Base-by-base conservation (phyloP, 257 asterid species). In the Scutellaria barbata region DNA sequence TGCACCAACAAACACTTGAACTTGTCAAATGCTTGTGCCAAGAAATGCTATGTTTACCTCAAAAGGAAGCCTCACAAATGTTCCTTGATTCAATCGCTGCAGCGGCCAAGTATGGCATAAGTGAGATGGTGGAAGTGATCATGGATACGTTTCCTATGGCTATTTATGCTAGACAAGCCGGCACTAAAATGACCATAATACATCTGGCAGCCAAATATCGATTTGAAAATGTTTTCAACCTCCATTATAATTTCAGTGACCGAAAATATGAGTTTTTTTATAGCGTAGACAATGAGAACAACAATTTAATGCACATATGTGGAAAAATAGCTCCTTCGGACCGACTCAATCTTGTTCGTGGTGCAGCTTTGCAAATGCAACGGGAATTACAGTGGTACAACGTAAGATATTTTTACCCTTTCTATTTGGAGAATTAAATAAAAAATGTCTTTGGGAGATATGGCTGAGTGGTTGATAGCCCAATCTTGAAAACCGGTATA, bases 351-450 rank as follows among this genome's bases (percentile, higher is more conserved):
- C 66, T 47, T 18, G 55, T 47, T 42, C 46, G 62, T 2, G 71
- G 77, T 18, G 71, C 80, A 0, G 69, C 76, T 20, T 41, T 79
- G 18, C 74, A 74, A 43, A 68, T 79, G 83, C 83, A 79, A 10
- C 63, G 70, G 1, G 80, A 79, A 30, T 13, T 69, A 11, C 63
- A 53, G 18, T 70, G 80, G 83, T 79, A 46, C 48, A 58, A 51
- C 53, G 77, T 73, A 42, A 18, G 57, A 20, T n/a, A n/a, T n/a
- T n/a, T n/a, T n/a, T n/a, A n/a, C n/a, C n/a, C n/a, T n/a, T n/a
- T n/a, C n/a, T n/a, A n/a, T n/a, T n/a, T n/a, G n/a, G n/a, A n/a
- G n/a, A n/a, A n/a, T n/a, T n/a, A n/a, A n/a, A n/a, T n/a, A n/a
- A n/a, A n/a, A n/a, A n/a, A n/a, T n/a, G n/a, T n/a, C n/a, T n/a